These are phyloP conservation scores for Apostasia ramifera DNA, from an alignment of 106 monocot species.

Conservation along the genomic window DNA sequence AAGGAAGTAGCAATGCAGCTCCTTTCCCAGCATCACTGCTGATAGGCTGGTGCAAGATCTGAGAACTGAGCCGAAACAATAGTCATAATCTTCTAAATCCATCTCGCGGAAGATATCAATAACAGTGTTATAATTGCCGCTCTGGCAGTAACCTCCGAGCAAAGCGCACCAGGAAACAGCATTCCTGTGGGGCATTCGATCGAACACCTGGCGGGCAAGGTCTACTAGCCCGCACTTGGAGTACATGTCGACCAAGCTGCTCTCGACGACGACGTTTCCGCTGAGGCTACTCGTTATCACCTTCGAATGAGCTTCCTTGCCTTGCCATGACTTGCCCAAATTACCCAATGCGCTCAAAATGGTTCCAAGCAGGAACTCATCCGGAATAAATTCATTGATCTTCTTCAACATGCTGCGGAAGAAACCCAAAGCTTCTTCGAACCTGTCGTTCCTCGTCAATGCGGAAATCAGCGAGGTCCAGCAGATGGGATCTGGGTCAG, in stretches of 20 bases:
- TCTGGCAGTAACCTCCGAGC: slow-evolving; percentile 75
- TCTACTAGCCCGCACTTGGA: slow-evolving; percentile 55
- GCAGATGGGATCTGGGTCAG: slow-evolving; percentile 45
- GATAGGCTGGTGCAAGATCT: slow-evolving; percentile 73
- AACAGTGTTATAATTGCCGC: slow-evolving; percentile 37
- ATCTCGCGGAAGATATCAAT: slow-evolving; percentile 55
- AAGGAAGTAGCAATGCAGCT: slow-evolving; percentile 61
- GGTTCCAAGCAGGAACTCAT: slow-evolving; percentile 60
- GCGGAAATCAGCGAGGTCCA: slow-evolving; percentile 85
- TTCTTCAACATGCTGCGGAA: slow-evolving; percentile 44
- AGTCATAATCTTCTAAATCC: slow-evolving; percentile 46
- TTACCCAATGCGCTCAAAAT: slow-evolving; percentile 67
- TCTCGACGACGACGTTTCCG: slow-evolving; percentile 70
- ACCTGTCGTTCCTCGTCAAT: slow-evolving; percentile 46
- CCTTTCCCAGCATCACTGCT: slow-evolving; percentile 46
- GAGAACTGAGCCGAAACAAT: slow-evolving; percentile 68
- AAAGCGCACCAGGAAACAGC: slow-evolving; percentile 83
- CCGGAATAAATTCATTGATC: slow-evolving; percentile 15
- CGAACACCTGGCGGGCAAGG: slow-evolving; percentile 59
- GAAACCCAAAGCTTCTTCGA: slow-evolving; percentile 43
- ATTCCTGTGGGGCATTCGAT: slow-evolving; percentile 62
- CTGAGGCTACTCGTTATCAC: slow-evolving; percentile 36
- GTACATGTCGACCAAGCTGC: slow-evolving; percentile 81
- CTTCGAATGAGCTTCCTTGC: slow-evolving; percentile 62
- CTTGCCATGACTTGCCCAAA: slow-evolving; percentile 42